Conservation (phyloP, 441 rosid species). For the Gossypium trilobum region DNA sequence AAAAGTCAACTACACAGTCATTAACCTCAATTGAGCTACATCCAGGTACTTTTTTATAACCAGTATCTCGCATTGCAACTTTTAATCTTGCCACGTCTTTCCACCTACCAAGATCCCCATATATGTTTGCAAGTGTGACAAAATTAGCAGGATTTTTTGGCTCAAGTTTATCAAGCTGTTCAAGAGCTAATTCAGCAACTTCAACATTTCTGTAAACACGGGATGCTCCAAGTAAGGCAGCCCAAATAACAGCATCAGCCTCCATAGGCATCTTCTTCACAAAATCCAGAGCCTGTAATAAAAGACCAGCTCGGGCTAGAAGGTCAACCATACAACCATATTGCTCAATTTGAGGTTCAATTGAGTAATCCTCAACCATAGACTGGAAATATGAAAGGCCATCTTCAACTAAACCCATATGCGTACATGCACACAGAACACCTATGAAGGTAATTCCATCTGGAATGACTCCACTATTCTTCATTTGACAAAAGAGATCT, state of each 20-base stretch:
- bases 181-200: slow-evolving; percentile 48
- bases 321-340: slow-evolving; percentile 70
- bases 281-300: slow-evolving; percentile 47
- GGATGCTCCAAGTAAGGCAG: slow-evolving; percentile 50
- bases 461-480: slow-evolving; percentile 29
- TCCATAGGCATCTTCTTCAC: slow-evolving; percentile 41
- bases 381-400: slow-evolving; percentile 40
- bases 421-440: slow-evolving; percentile 54
- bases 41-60: slow-evolving; percentile 47
- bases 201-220: slow-evolving; percentile 45
- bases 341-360: slow-evolving; percentile 54
- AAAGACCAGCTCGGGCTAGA: slow-evolving; percentile 49
- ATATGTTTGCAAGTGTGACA: slow-evolving; percentile 46
- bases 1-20: slow-evolving; percentile 42
- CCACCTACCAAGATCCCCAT: slow-evolving; percentile 46
- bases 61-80: slow-evolving; percentile 58
- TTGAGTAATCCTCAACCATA: slow-evolving; percentile 41
- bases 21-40: slow-evolving; percentile 50
- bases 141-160: slow-evolving; percentile 47
- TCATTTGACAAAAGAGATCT: slow-evolving; percentile 40
- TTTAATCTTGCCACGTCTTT: slow-evolving; percentile 50
- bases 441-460: slow-evolving; percentile 61
- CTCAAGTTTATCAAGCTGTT: slow-evolving; percentile 35
- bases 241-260: slow-evolving; percentile 65
- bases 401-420: slow-evolving; percentile 57